Conservation (phyloP, 1,284 basidiomycete species). For the Boletus semigastroideus region DNA sequence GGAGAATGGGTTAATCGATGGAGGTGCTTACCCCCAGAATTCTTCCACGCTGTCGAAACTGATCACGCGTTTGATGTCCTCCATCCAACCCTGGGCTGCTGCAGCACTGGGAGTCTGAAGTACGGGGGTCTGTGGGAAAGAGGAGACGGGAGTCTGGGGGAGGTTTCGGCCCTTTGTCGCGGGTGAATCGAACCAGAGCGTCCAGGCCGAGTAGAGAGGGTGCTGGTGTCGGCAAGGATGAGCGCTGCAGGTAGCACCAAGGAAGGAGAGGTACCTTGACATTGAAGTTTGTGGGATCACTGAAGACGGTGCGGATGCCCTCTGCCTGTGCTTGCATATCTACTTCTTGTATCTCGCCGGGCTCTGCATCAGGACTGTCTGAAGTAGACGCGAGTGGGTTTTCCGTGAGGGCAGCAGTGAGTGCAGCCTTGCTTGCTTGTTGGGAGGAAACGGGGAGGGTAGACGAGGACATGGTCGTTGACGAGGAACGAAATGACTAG, state of each 20-base stretch:
- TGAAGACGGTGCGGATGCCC: constrained; percentile 86
- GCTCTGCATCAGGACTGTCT: constrained; percentile 50
- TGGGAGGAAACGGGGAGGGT: constrained; percentile 57
- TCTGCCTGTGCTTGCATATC: constrained; percentile 83
- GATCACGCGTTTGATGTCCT: constrained; percentile 93
- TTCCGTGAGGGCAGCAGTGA: constrained; percentile 66
- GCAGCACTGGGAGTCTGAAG: constrained; percentile 65
- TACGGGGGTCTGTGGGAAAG: constrained; percentile 73
- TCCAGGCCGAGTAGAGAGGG: constrained; percentile 92
- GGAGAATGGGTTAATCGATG: constrained; percentile 4
- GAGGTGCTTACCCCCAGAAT: constrained; percentile 84
- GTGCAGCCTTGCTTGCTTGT: constrained; percentile 72
- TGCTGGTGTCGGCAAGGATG: constrained; percentile 52
- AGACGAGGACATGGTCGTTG: constrained; percentile 25
- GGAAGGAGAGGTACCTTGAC: constrained; percentile 66
- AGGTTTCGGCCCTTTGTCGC: constrained; percentile 84
- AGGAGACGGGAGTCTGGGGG: constrained; percentile 80
- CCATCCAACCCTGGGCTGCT: constrained; percentile 91
- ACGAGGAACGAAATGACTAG: constrained; percentile 11
- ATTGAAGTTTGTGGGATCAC: constrained; percentile 86
- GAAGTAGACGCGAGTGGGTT: constrained; percentile 40
- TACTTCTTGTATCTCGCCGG: constrained; percentile 76
- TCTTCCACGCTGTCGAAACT: constrained; percentile 94
- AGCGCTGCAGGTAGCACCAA: background rate
- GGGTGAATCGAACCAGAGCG: constrained; percentile 95